phyloP scores from a whole-genome alignment of 2,329 filamentous ascomycete genomes.

The Penicillium digitatum region DNA sequence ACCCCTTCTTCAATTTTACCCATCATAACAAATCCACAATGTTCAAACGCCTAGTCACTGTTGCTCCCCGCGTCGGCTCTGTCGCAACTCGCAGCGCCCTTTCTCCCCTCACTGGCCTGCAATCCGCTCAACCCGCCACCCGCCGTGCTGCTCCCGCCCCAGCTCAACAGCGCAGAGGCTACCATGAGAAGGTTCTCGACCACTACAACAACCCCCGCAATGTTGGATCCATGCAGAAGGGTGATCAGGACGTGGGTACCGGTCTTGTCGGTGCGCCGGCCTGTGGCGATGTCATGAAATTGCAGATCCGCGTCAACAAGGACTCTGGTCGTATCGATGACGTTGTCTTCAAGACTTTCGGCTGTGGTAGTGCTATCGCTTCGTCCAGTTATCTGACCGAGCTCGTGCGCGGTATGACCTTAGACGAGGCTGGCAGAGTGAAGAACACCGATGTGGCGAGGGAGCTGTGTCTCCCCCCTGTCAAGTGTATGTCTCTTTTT shows the following conservation, averaged over 20 bases:
- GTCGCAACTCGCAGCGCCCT: conserved; percentile 49
- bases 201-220: conserved; percentile 78
- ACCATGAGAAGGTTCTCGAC: conserved; percentile 72
- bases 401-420: conserved; percentile 88
- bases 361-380: conserved; percentile 90
- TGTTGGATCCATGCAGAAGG: conserved; percentile 75
- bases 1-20: conserved; percentile 2
- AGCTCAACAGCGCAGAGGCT: conserved; percentile 45
- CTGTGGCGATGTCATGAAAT: conserved; percentile 89
- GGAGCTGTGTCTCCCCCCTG: conserved; percentile 86
- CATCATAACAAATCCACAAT: conserved; percentile 38
- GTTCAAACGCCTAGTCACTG: conserved; percentile 56
- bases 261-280: conserved; percentile 88
- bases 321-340: conserved; percentile 84
- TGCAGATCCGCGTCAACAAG: conserved; percentile 89
- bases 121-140: conserved; percentile 40
- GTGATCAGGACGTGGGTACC: conserved; percentile 77
- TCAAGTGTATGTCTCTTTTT: conserved; percentile 65
- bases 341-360: conserved; percentile 98
- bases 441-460: conserved; percentile 98
- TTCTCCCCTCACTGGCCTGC: conserved; percentile 43
- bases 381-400: conserved; percentile 93
- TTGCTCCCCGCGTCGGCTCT: conserved; percentile 52
- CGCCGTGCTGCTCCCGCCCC: conserved; percentile 31
- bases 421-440: conserved; percentile 88